These are phyloP conservation scores for Pseudozyma thailandica DNA, from an alignment of 1,284 basidiomycete species.

Conservation along the genomic window DNA sequence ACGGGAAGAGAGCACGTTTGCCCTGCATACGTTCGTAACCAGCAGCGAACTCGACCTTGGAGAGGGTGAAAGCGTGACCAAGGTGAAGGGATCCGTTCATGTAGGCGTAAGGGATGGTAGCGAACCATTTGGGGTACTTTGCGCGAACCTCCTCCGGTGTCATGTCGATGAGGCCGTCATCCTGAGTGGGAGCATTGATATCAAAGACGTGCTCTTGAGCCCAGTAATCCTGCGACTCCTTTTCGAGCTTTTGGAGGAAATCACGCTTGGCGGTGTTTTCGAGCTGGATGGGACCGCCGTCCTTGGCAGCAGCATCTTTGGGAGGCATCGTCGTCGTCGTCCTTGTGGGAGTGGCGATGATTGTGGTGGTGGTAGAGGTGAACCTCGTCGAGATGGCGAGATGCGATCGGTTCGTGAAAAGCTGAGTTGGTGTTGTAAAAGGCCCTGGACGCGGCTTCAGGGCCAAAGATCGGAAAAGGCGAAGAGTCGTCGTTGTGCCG, in stretches of 20 bases:
- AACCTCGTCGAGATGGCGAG: background rate
- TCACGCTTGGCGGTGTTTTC: slow-evolving; percentile 86
- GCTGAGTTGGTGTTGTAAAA: slow-evolving; percentile 1
- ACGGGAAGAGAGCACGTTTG: slow-evolving; percentile 92
- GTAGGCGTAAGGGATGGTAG: slow-evolving; percentile 85
- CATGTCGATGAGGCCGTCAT: slow-evolving; percentile 53
- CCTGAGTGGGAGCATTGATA: slow-evolving; percentile 77
- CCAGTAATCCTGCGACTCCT: slow-evolving; percentile 86
- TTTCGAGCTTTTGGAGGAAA: slow-evolving; percentile 82
- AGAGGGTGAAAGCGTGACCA: slow-evolving; percentile 97
- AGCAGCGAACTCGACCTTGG: slow-evolving; percentile 96
- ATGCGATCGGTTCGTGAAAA: background rate
- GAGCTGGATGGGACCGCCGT: slow-evolving; percentile 66
- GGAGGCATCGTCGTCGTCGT: slow-evolving; percentile 48
- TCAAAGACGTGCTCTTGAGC: slow-evolving; percentile 76
- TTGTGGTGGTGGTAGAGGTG: slow-evolving; percentile 4
- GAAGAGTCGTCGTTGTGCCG: slow-evolving; percentile 38
- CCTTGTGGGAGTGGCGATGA: background rate
- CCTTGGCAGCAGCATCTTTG: slow-evolving; percentile 42
- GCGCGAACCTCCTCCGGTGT: slow-evolving; percentile 69
- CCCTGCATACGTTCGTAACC: slow-evolving; percentile 96
- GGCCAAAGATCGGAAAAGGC: slow-evolving; percentile 42
- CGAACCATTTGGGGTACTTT: slow-evolving; percentile 94
- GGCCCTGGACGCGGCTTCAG: slow-evolving; percentile 45
- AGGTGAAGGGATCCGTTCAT: slow-evolving; percentile 98